These are phyloP conservation scores for Phyllosticta citriasiana DNA, from an alignment of 2,329 filamentous ascomycete genomes.

Conservation along the genomic window DNA sequence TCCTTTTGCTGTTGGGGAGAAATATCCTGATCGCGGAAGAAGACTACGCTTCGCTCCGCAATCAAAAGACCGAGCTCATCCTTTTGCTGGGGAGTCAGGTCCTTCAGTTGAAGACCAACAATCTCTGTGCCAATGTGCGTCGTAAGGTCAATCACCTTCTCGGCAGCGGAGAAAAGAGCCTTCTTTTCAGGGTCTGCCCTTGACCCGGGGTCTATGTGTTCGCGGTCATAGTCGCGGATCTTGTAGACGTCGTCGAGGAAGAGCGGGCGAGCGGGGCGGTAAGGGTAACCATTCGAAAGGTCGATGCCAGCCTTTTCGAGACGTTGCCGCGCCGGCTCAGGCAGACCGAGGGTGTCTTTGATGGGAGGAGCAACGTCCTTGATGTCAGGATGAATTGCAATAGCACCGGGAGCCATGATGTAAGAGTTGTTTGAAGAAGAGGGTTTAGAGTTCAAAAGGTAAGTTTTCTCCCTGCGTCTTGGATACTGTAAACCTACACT, in stretches of 20 bases:
- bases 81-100: conserved; percentile 48
- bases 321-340: conserved; percentile 45
- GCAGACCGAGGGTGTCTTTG: conserved; percentile 56
- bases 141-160: conserved; percentile 53
- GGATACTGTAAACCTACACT: not conserved
- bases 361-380: conserved; percentile 51
- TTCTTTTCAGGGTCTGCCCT: conserved; percentile 57
- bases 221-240: conserved; percentile 49
- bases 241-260: conserved; percentile 61
- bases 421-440: not conserved
- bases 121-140: conserved; percentile 55
- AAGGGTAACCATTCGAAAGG: conserved; percentile 60
- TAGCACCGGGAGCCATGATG: conserved; percentile 49
- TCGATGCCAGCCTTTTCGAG: conserved; percentile 61
- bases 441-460: not conserved
- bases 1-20: conserved; percentile 14
- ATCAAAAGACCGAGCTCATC: conserved; percentile 55
- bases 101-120: conserved; percentile 52
- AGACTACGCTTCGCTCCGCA: conserved; percentile 56
- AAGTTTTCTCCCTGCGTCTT: not conserved
- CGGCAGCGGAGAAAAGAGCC: conserved; percentile 49
- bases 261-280: conserved; percentile 55
- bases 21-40: conserved; percentile 48
- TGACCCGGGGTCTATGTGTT: conserved; percentile 50
- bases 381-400: conserved; percentile 43